phyloP scores from a whole-genome alignment of 805 yeast species.

The Hyphopichia homilentoma region DNA sequence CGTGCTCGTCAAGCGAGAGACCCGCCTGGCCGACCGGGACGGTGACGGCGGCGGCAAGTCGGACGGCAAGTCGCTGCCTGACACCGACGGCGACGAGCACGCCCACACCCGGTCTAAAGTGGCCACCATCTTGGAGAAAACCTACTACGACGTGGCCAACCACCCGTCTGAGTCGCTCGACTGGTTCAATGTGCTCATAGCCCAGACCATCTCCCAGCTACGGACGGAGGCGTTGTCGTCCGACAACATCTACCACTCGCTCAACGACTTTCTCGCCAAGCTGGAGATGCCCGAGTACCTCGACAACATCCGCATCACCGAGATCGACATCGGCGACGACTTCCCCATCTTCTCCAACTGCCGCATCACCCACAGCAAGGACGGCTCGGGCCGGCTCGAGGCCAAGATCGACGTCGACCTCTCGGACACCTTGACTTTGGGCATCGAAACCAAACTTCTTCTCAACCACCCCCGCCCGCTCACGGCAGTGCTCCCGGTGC shows the following conservation, averaged over 20 bases:
- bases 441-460: constrained; percentile 74
- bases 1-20: constrained; percentile 31
- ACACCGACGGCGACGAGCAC: constrained; percentile 13
- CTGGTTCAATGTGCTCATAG: constrained; percentile 94
- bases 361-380: constrained; percentile 62
- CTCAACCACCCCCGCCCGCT: constrained; percentile 79
- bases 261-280: constrained; percentile 61
- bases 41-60: constrained; percentile 4
- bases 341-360: constrained; percentile 95
- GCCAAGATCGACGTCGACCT: constrained; percentile 90
- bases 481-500: constrained; percentile 84
- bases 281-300: constrained; percentile 76
- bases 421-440: constrained; percentile 81
- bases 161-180: constrained; percentile 90
- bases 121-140: constrained; percentile 71
- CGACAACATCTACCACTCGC: constrained; percentile 78
- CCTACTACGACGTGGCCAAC: constrained; percentile 84
- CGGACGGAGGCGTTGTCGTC: constrained; percentile 84
- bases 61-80: constrained; percentile 10
- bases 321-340: constrained; percentile 90
- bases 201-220: constrained; percentile 83
- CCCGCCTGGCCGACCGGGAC: constrained; percentile 17
- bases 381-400: constrained; percentile 55
- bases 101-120: constrained; percentile 16
- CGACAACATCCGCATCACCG: constrained; percentile 75